Percentiles rank a stretch among this genome's conserved stretches.
Evolutionary conservation across 2,329 filamentous ascomycete species (phyloP).

Genomic region (Rhynchosporium graminicola): DNA sequence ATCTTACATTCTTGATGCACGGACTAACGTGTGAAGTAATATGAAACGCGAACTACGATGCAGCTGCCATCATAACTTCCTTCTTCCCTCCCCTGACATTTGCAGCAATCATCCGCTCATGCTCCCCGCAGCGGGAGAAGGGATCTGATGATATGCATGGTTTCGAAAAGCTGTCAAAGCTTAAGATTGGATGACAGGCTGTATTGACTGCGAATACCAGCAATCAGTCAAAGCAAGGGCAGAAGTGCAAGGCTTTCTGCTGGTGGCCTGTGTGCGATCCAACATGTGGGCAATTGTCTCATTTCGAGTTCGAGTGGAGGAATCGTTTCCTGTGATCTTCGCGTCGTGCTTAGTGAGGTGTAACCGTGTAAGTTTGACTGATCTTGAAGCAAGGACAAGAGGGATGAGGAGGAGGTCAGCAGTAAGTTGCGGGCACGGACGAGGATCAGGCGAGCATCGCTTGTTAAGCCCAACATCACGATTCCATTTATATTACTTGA

Average conservation of each 20-base stretch:
- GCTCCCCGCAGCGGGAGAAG: constrained; percentile 18
- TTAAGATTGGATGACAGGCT: constrained; percentile 16
- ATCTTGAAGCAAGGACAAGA: too few species aligned
- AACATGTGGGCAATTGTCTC: neutral
- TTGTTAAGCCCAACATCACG: too few species aligned
- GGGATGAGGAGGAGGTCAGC: too few species aligned
- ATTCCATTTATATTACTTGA: too few species aligned
- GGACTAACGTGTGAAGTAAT: constrained; percentile 17
- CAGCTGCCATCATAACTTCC: constrained; percentile 14
- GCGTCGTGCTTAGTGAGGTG: too few species aligned
- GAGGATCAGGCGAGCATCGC: too few species aligned
- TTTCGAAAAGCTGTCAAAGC: neutral
- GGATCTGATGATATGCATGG: constrained; percentile 5
- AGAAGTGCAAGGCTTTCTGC: neutral
- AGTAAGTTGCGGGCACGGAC: too few species aligned
- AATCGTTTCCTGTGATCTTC: too few species aligned
- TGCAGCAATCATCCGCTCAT: constrained; percentile 15
- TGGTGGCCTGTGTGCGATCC: constrained; percentile 1
- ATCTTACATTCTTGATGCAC: constrained; percentile 15
- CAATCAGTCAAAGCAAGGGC: neutral
- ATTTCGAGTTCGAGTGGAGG: neutral
- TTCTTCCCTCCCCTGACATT: constrained; percentile 16
- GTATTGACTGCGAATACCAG: neutral
- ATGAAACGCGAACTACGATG: constrained; percentile 21
- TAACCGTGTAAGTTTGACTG: too few species aligned